phyloP scores from a whole-genome alignment of 345 rosid genomes.

The Acer campestre region DNA sequence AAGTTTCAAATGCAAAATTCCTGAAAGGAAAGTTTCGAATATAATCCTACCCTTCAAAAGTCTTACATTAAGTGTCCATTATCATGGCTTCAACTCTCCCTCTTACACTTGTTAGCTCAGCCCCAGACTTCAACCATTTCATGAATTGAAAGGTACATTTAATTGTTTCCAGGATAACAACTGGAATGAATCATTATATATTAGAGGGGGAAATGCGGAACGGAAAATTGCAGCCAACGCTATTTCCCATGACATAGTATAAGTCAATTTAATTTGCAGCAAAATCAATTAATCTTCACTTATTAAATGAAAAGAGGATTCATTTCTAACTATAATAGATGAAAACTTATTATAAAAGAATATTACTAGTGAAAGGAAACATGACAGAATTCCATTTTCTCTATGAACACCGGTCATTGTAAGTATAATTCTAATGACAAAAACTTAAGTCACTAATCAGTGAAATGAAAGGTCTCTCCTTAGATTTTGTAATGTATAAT shows the following conservation, averaged over 20 bases:
- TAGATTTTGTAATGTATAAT: too few species aligned
- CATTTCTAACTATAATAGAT: not conserved
- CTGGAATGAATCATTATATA: not conserved
- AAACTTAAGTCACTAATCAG: not conserved
- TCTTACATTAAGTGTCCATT: not conserved
- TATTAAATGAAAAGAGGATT: not conserved
- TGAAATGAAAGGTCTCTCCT: not conserved
- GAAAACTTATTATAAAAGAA: too few species aligned
- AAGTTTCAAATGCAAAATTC: too few species aligned
- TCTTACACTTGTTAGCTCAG: not conserved
- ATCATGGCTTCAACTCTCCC: not conserved
- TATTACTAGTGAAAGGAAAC: not conserved
- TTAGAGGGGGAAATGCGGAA: too few species aligned
- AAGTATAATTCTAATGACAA: not conserved
- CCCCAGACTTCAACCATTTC: not conserved
- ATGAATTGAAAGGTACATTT: not conserved
- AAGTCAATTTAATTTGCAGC: not conserved
- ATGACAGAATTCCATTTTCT: conserved; percentile 1
- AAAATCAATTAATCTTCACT: not conserved
- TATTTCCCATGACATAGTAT: not conserved
- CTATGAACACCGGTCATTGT: not conserved
- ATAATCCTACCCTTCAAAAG: not conserved
- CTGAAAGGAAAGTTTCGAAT: too few species aligned
- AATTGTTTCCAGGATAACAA: not conserved
- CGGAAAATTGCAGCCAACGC: not conserved